Evolutionary conservation across 768 basidiomycete species (phyloP), one percentile per base, ranked within the genome.

Genomic region (Grammothele lineata): DNA sequence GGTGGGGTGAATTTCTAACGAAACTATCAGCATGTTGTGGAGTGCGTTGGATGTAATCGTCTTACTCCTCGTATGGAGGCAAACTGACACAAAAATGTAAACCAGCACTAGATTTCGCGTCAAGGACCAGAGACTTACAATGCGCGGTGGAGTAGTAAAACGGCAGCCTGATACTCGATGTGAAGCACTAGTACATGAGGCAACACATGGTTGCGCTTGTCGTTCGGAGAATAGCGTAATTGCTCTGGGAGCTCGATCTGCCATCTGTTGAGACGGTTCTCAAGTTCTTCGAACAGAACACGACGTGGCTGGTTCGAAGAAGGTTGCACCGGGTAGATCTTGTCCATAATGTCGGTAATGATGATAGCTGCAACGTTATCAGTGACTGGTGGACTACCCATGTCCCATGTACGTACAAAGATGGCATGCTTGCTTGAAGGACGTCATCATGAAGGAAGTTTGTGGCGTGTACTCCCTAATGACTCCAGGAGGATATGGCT

Each of bases 101-200:
- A n/a, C n/a, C n/a, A n/a, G n/a, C n/a, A n/a, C n/a, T n/a, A n/a
- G n/a, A n/a, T n/a, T n/a, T n/a, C n/a, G n/a, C n/a, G n/a, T n/a
- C n/a, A n/a, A n/a, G n/a, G n/a, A n/a, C n/a, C n/a, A n/a, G 27
- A 18, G 21, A 74, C 87, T 73, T 63, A 89, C 87, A 88, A 91
- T 14, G 85, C 86, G 42, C 88, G 76, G 62, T 90, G 77, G 32
- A 90, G 70, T 30, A 91, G 68, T 11, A 91, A 69, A 4, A 90
- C 81, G 15, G 85, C 74, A 6, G 78, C 80, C 79, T 85, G 87
- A 61, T 91, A 90, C 52, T 85, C 74, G 46, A 87, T 72, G 55
- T 91, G 85, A 34, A 90, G 66, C 37, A 79, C 73, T 24, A 89
- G 62, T 21, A 89, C 72, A 43, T 83, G 78, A 1, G 87, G 83